These are phyloP conservation scores for Citrus reticulata DNA, from an alignment of 345 rosid species.

Conservation along the genomic window DNA sequence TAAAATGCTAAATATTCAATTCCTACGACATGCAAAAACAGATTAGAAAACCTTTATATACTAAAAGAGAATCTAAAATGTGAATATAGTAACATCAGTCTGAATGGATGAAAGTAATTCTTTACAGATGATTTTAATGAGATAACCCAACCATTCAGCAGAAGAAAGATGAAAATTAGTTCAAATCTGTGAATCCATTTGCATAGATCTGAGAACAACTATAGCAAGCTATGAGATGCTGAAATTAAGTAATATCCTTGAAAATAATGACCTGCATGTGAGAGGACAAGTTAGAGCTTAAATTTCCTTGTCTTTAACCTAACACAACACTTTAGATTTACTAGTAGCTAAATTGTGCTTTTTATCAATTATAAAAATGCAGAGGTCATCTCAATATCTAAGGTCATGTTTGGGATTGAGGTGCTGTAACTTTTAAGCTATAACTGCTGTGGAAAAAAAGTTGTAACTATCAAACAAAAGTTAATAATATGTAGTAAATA, in stretches of 20 bases:
- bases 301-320: neutral
- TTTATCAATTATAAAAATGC: no score
- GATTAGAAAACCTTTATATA: neutral
- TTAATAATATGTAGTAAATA: no score
- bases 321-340: neutral
- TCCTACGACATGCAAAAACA: neutral
- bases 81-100: neutral
- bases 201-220: neutral
- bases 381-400: neutral
- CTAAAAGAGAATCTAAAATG: neutral
- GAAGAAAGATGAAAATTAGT: neutral
- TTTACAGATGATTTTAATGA: neutral
- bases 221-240: neutral
- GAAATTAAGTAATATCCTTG: neutral
- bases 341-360: neutral
- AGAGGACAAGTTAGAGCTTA: neutral
- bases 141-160: neutral
- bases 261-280: neutral
- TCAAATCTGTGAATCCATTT: neutral
- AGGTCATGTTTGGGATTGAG: no score
- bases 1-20: neutral
- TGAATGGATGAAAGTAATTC: neutral
- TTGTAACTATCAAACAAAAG: no score
- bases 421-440: no score
- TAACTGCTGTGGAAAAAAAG: no score